These are phyloP conservation scores for Aurantiochytrium sp. DNA, from an alignment of 108 stramenopile species.

Conservation along the genomic window DNA sequence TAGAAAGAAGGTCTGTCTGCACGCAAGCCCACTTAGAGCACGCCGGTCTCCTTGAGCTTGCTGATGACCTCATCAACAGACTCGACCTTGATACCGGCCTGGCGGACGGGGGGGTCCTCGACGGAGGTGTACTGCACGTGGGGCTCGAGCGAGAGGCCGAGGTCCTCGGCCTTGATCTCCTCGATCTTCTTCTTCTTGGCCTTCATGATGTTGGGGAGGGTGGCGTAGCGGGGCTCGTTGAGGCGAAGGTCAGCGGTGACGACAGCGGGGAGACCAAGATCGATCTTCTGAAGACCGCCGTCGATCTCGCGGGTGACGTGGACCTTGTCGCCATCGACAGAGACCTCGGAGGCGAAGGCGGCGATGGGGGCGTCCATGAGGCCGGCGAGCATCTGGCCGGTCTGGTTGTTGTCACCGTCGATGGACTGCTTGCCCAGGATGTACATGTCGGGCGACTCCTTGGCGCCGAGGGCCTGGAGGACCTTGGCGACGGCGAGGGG, in stretches of 20 bases:
- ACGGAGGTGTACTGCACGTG: constrained; percentile 74
- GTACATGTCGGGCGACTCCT: constrained; percentile 74
- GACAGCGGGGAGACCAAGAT: constrained; percentile 71
- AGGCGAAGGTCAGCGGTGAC: constrained; percentile 94
- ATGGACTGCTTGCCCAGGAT: constrained; percentile 97
- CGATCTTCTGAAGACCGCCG: constrained; percentile 56
- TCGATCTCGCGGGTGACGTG: constrained; percentile 94
- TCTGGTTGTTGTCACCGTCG: constrained; percentile 69
- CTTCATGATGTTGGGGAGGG: constrained; percentile 99
- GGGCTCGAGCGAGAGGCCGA: constrained; percentile 77
- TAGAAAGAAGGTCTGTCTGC: too few species aligned
- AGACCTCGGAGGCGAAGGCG: constrained; percentile 88
- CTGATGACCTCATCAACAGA: constrained; percentile 79
- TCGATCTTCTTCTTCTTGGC: constrained; percentile 98
- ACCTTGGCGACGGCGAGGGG: constrained; percentile 83
- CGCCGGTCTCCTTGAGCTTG: constrained; percentile 69
- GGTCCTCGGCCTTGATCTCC: constrained; percentile 61
- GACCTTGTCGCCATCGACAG: constrained; percentile 59
- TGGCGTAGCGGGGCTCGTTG: constrained; percentile 97
- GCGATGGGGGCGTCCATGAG: constrained; percentile 88
- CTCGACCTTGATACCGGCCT: constrained; percentile 86
- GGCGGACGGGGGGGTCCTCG: constrained; percentile 79
- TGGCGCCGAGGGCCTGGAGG: constrained; percentile 45
- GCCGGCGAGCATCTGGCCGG: constrained; percentile 66
- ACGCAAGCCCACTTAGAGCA: background rate